These are phyloP conservation scores for Phytophthora boehmeriae DNA, from an alignment of 352 stramenopile genomes.

Conservation along the genomic window DNA sequence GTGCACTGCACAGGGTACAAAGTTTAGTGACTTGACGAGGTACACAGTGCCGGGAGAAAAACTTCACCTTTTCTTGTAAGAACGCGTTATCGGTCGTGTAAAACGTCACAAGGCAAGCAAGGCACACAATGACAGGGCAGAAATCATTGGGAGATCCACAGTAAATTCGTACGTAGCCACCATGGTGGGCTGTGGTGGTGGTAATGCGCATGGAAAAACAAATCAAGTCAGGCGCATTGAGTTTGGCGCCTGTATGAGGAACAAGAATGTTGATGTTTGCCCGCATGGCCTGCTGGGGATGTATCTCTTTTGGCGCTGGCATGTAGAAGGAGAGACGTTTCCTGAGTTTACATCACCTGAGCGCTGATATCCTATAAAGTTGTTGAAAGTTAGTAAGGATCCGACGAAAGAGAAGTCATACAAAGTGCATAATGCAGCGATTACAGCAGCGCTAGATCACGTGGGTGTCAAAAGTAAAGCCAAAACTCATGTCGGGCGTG, in stretches of 20 bases:
- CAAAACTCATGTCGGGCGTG: constrained; percentile 5
- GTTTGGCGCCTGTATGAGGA: constrained; percentile 8
- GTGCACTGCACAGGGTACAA: not conserved
- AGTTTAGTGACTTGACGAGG: not conserved
- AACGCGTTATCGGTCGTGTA: not conserved
- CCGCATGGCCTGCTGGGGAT: constrained; percentile 1
- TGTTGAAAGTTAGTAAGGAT: constrained; percentile 4
- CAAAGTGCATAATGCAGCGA: constrained; percentile 1
- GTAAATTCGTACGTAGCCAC: not conserved
- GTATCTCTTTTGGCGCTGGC: constrained; percentile 17
- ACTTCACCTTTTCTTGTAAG: not conserved
- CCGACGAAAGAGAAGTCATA: constrained; percentile 10
- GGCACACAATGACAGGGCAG: not conserved
- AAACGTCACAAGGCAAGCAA: not conserved
- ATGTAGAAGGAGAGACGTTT: constrained; percentile 4
- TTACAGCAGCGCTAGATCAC: not conserved
- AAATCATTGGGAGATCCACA: not conserved
- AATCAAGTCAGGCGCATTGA: constrained; percentile 15
- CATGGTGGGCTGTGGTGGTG: constrained; percentile 5
- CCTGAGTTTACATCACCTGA: not conserved
- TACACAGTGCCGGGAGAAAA: constrained; percentile 1
- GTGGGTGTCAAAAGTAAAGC: constrained; percentile 1
- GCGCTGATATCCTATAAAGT: constrained; percentile 8
- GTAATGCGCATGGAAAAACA: constrained; percentile 21
- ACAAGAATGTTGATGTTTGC: constrained; percentile 11